Conservation (phyloP, 2,329 filamentous ascomycete genomes). For the Curvularia hawaiiensis region DNA sequence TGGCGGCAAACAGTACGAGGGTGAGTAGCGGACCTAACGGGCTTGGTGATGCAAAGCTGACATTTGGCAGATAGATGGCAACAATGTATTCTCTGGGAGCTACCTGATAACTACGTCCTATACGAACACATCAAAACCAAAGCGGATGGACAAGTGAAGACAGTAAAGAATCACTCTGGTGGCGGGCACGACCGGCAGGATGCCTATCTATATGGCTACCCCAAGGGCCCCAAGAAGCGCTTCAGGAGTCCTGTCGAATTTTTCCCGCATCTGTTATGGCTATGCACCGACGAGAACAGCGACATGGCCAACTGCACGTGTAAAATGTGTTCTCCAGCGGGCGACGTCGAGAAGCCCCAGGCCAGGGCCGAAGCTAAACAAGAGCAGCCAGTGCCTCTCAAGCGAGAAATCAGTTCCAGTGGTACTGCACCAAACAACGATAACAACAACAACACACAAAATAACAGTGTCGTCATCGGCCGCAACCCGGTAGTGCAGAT, state of each 20-base stretch:
- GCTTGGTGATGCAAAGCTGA: conserved; percentile 35
- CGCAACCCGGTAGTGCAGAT: conserved; percentile 36
- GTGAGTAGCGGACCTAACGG: conserved; percentile 17
- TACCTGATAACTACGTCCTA: conserved; percentile 63
- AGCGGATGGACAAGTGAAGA: conserved; percentile 54
- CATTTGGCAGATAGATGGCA: conserved; percentile 43
- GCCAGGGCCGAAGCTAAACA: conserved; percentile 31
- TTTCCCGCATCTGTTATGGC: conserved; percentile 64
- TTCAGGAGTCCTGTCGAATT: conserved; percentile 65
- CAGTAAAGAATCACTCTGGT: conserved; percentile 55
- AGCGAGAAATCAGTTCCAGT: conserved; percentile 34
- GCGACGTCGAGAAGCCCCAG: conserved; percentile 47
- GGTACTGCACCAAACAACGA: conserved; percentile 4
- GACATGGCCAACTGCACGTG: conserved; percentile 62
- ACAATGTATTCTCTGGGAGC: conserved; percentile 57
- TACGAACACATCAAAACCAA: conserved; percentile 64
- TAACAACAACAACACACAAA: neutral
- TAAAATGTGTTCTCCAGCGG: conserved; percentile 60
- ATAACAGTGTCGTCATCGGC: conserved; percentile 2
- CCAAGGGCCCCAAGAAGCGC: conserved; percentile 60
- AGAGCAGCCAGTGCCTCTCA: conserved; percentile 27
- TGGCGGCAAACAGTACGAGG: conserved; percentile 44
- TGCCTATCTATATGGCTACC: conserved; percentile 66
- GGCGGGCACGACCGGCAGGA: conserved; percentile 62
- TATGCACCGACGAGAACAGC: conserved; percentile 58